A percentile compares a stretch with the other conserved stretches of the same genome.
These are phyloP conservation scores for Fusarium sp. DNA, from an alignment of 2,329 filamentous ascomycete genomes.

Conservation along the genomic window DNA sequence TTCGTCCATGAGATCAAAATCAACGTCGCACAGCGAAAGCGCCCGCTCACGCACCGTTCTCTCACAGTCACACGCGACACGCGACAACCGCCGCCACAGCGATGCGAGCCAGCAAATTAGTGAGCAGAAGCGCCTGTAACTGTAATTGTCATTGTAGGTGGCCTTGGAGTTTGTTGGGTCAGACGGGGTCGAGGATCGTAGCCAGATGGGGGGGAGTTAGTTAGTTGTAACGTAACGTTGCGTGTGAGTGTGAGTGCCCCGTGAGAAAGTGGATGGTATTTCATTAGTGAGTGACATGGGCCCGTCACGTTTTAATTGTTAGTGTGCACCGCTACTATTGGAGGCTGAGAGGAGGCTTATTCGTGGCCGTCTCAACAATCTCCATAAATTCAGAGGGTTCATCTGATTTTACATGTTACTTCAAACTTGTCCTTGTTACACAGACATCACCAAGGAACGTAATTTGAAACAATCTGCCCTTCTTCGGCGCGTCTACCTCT, in stretches of 20 bases:
- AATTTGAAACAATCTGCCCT: slow-evolving; percentile 29
- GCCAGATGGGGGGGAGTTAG: neutral
- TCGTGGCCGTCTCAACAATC: slow-evolving; percentile 8
- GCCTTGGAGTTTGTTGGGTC: slow-evolving; percentile 22
- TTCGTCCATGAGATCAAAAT: slow-evolving; percentile 16
- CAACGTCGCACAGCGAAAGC: slow-evolving; percentile 40
- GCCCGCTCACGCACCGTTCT: slow-evolving; percentile 3
- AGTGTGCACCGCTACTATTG: slow-evolving; percentile 21
- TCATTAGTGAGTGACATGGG: neutral
- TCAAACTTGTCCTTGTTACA: slow-evolving; percentile 19
- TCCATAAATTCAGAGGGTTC: slow-evolving; percentile 25
- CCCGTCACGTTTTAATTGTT: slow-evolving; percentile 16
- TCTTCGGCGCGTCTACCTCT: slow-evolving; percentile 9
- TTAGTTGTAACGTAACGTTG: slow-evolving; percentile 35
- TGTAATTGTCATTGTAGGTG: neutral
- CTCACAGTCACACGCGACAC: slow-evolving; percentile 10
- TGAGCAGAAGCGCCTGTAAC: slow-evolving; percentile 8
- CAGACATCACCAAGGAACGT: slow-evolving; percentile 5
- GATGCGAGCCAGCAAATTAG: slow-evolving; percentile 16
- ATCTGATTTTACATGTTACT: slow-evolving; percentile 28
- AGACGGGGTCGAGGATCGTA: slow-evolving; percentile 6
- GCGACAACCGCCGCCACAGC: slow-evolving; percentile 38
- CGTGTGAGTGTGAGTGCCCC: slow-evolving; percentile 35
- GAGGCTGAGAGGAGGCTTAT: neutral
- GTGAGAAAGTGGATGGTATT: slow-evolving; percentile 31